A percentile compares a stretch with the other conserved stretches of the same genome.
Conservation (phyloP, 2,329 filamentous ascomycete species). For the Colletotrichum sojae region DNA sequence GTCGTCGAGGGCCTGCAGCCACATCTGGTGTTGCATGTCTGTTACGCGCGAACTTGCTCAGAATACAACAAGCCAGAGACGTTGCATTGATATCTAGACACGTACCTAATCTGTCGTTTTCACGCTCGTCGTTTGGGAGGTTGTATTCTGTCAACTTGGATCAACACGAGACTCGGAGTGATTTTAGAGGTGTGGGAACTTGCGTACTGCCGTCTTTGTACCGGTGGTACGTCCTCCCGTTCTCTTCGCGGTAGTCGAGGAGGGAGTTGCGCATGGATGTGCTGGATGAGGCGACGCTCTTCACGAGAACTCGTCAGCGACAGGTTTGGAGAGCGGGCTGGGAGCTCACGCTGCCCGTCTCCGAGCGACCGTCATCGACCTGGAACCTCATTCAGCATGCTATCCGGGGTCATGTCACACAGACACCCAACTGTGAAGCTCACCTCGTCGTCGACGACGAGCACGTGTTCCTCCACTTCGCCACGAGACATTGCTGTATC, state of each 20-base stretch:
- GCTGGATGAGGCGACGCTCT: constrained; percentile 5
- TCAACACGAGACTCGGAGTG: no score
- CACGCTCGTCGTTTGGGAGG: constrained; percentile 28
- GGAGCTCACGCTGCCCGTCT: background rate
- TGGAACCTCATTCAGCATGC: background rate
- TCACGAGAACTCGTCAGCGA: background rate
- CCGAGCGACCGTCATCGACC: background rate
- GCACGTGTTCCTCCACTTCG: background rate
- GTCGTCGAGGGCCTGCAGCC: constrained; percentile 48
- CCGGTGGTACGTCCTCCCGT: constrained; percentile 14
- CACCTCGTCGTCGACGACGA: background rate
- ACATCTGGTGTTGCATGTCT: constrained; percentile 55
- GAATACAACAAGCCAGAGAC: background rate
- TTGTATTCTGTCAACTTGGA: constrained; percentile 6
- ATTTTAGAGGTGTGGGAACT: no score
- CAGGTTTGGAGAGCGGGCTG: background rate
- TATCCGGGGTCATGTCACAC: no score
- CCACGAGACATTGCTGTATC: background rate
- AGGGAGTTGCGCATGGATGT: background rate
- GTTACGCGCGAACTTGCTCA: no score
- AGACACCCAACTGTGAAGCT: background rate
- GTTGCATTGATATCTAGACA: no score
- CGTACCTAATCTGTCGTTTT: constrained; percentile 24
- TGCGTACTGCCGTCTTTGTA: constrained; percentile 26
- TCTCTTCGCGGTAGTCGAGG: constrained; percentile 13